Evolutionary conservation across 805 yeast species (phyloP).

Genomic region (Kodamaea sagamina): DNA sequence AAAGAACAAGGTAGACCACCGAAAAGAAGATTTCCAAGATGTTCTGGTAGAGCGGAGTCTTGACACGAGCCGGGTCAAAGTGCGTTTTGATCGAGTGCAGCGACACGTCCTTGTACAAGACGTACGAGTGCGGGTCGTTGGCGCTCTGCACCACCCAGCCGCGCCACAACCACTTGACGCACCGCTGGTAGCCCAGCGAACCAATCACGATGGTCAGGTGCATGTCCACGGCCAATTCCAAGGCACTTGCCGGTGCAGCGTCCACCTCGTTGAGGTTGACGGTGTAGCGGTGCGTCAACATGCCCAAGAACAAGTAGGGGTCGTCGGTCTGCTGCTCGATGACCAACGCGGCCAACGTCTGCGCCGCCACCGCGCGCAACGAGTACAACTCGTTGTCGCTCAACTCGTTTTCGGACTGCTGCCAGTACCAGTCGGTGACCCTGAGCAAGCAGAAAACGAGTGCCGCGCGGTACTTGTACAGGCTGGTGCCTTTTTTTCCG

Average conservation of each 20-base stretch:
- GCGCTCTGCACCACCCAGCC: conserved; percentile 88
- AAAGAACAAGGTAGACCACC: conserved; percentile 59
- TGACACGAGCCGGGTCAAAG: conserved; percentile 79
- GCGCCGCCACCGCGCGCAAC: conserved; percentile 69
- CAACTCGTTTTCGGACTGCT: conserved; percentile 57
- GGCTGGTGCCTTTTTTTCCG: conserved; percentile 54
- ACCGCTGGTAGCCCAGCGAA: conserved; percentile 80
- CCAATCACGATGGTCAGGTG: conserved; percentile 78
- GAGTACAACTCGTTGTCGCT: conserved; percentile 65
- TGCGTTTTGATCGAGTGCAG: conserved; percentile 58
- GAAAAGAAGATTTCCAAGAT: conserved; percentile 68
- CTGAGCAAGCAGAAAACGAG: conserved; percentile 70
- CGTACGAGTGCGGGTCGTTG: conserved; percentile 67
- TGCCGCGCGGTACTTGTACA: conserved; percentile 65
- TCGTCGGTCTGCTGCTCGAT: conserved; percentile 65
- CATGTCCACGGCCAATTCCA: conserved; percentile 84
- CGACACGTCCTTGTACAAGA: conserved; percentile 59
- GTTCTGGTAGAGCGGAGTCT: conserved; percentile 84
- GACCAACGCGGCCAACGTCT: conserved; percentile 65
- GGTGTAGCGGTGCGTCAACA: conserved; percentile 75
- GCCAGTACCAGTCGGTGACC: conserved; percentile 78
- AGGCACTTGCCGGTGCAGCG: conserved; percentile 65
- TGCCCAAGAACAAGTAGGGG: conserved; percentile 64
- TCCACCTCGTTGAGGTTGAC: conserved; percentile 65
- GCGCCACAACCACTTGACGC: conserved; percentile 88